Evolutionary conservation across 345 rosid genomes (phyloP).

Genomic region (Tarenaya hassleriana): DNA sequence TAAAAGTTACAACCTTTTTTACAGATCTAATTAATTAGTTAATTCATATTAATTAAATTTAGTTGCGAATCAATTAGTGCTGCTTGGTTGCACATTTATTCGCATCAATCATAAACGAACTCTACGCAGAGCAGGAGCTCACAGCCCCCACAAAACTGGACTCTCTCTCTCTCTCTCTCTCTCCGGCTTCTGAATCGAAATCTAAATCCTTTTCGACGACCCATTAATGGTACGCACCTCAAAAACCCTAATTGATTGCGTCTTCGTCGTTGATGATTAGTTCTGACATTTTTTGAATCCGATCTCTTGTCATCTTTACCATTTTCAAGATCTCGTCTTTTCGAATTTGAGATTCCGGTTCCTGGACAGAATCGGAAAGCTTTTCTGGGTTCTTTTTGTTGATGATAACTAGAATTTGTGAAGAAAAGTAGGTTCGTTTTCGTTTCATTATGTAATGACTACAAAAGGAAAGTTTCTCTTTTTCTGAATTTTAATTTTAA

Average conservation of each 20-base stretch:
- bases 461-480: constrained; percentile 1
- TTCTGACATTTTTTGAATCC: constrained; percentile 17
- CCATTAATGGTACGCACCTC: constrained; percentile 32
- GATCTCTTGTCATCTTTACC: constrained; percentile 26
- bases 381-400: constrained; percentile 5
- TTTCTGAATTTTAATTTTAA: constrained; percentile 26
- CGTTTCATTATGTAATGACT: too few species aligned
- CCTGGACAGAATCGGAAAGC: constrained; percentile 19
- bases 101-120: constrained; percentile 20
- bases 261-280: constrained; percentile 17
- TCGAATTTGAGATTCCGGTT: constrained; percentile 16
- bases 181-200: constrained; percentile 24
- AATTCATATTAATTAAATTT: constrained; percentile 2
- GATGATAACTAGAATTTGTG: not conserved
- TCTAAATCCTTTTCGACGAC: constrained; percentile 15
- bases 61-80: constrained; percentile 14
- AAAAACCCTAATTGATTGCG: constrained; percentile 31
- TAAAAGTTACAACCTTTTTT: constrained; percentile 25
- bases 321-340: constrained; percentile 30
- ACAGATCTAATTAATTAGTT: constrained; percentile 22
- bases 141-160: constrained; percentile 23
- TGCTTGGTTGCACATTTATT: not conserved
- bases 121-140: constrained; percentile 14
- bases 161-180: constrained; percentile 3
- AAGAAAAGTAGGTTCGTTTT: constrained; percentile 10